Evolutionary conservation across 1,139 yeast genomes (phyloP), one percentile per base, ranked within the genome.

Genomic region (Debaryomyces udenii): DNA sequence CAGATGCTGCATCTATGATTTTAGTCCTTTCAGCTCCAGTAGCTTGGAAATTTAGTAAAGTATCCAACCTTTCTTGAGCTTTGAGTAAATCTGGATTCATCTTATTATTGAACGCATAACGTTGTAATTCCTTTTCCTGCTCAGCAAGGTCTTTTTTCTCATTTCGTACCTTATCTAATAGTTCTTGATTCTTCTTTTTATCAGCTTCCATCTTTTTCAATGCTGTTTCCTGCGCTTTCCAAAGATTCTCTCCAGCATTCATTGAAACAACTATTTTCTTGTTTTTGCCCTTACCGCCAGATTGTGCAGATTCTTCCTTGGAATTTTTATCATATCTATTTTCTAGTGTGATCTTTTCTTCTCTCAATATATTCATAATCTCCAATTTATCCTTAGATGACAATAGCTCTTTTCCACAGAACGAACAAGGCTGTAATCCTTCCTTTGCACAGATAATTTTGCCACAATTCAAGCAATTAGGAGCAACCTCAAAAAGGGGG

Each of bases 381-480:
- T 80, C 81, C n/a, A 55, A 50, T 50, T 78, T 75, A 48, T 89
- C 96, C 15, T 75, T 74, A 6, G 63, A 57, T 3, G 82, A 74
- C 13, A 93, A 69, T 28, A 93, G 64, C 26, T 82, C 86, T 17
- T 72, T 61, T 0, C 90, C 89, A 66, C 99, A 93, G 48, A 68
- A 86, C 2, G 94, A 78, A 58, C 99, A 94, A 3, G 94, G 94
- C 41, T 90, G 89, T n/a, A 81, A 60, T 0, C 98, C 98, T 57
- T 94, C 98, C 52, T 83, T 83, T 3, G 76, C 75, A 66, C 99
- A 94, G 2, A 93, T 86, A 29, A 94, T 88, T 58, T 90, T 89
- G 9, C 99, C 99, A 62, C 99, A 94, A 44, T 85, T 83, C 33
- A 93, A 65, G 55, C 99, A 94, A 59, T 94, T 94, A 0, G 99